These are phyloP conservation scores for Entomortierella beljakovae DNA, from an alignment of 192 early-diverging fungal genomes.

Conservation along the genomic window DNA sequence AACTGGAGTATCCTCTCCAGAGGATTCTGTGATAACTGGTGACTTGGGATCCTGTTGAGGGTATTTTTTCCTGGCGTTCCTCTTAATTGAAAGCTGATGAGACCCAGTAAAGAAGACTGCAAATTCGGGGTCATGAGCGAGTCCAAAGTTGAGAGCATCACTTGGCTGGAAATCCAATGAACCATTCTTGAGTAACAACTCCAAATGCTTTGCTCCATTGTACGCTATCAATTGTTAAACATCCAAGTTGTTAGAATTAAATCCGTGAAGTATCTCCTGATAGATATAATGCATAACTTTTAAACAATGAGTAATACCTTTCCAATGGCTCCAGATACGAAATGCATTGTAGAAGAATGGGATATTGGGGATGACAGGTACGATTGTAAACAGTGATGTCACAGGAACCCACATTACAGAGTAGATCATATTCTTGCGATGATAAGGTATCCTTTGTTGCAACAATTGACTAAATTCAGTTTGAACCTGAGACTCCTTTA, in stretches of 20 bases:
- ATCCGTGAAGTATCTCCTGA: too few relatives aligned
- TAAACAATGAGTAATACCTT: too few relatives aligned
- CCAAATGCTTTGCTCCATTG: conserved; percentile 62
- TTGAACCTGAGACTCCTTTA: conserved; percentile 57
- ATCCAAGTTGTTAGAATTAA: too few relatives aligned
- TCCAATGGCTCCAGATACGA: conserved; percentile 84
- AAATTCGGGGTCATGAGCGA: conserved; percentile 38
- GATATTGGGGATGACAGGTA: conserved; percentile 82
- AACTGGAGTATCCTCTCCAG: conserved; percentile 21
- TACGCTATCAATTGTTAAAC: conserved; percentile 58
- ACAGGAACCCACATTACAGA: conserved; percentile 76
- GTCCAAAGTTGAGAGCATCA: conserved; percentile 26
- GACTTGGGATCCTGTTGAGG: conserved; percentile 14
- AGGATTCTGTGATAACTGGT: conserved; percentile 33
- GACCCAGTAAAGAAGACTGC: conserved; percentile 47
- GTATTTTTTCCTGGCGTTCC: conserved; percentile 5
- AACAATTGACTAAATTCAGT: conserved; percentile 60
- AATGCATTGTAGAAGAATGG: conserved; percentile 84
- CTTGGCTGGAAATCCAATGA: conserved; percentile 24
- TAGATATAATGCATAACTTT: too few relatives aligned
- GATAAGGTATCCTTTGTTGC: conserved; percentile 69
- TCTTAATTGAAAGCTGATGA: conserved; percentile 35
- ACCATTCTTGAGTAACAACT: conserved; percentile 26
- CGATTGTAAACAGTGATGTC: conserved; percentile 73
- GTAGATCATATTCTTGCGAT: conserved; percentile 76